Percentiles rank a stretch among this genome's conserved stretches.
Evolutionary conservation across 495 filamentous ascomycete genomes (phyloP).

Genomic region (Aspergillus conjunctus): DNA sequence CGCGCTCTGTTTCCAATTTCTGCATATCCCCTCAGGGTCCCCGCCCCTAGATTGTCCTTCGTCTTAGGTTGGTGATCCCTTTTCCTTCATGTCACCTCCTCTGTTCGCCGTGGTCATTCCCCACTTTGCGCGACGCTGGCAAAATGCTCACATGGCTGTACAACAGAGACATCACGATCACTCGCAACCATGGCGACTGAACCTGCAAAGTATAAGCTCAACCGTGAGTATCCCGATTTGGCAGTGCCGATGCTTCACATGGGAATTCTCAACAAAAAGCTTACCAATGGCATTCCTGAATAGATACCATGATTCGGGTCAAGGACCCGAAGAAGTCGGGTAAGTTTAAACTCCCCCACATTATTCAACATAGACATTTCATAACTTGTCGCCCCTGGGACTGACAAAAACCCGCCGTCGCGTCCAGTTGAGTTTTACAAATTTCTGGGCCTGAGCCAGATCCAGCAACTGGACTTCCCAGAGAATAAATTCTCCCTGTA

Average conservation of each 20-base stretch:
- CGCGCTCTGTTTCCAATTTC: conserved; percentile 23
- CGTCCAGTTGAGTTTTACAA: conserved; percentile 84
- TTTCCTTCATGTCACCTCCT: neutral
- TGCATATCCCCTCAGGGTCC: conserved; percentile 31
- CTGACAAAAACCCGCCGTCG: neutral
- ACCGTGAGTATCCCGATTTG: conserved; percentile 60
- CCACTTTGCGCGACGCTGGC: conserved; percentile 18
- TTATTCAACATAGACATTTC: neutral
- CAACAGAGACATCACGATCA: conserved; percentile 33
- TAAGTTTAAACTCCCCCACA: conserved; percentile 27
- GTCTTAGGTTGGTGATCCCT: conserved; percentile 22
- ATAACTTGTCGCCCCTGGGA: neutral
- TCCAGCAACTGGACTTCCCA: conserved; percentile 71
- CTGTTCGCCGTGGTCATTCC: conserved; percentile 1
- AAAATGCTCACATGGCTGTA: conserved; percentile 24
- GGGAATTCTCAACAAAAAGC: neutral
- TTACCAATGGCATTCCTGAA: conserved; percentile 16
- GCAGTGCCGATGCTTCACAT: neutral
- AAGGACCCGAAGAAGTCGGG: conserved; percentile 88
- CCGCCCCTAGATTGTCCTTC: conserved; percentile 27
- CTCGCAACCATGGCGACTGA: conserved; percentile 75
- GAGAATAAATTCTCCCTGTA: conserved; percentile 86
- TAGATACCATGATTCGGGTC: conserved; percentile 77
- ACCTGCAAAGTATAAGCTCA: conserved; percentile 81
- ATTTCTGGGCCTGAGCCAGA: conserved; percentile 83